phyloP scores from a whole-genome alignment of 1,284 basidiomycete genomes.

The Veloboletus limbatus region DNA sequence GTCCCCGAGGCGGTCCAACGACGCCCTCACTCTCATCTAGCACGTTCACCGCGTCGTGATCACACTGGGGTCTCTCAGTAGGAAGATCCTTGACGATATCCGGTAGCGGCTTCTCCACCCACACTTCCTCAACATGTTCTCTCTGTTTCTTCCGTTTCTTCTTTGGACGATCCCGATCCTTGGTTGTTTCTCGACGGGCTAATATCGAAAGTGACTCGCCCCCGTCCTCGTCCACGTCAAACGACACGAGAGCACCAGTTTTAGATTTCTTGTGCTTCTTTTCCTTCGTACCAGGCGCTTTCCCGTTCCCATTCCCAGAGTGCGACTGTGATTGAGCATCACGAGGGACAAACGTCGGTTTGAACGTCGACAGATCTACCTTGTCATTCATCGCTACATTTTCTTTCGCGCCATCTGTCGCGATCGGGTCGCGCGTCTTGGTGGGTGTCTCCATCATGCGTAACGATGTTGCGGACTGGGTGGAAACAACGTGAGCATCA shows the following conservation, averaged over 20 bases:
- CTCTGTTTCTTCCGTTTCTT: conserved; percentile 46
- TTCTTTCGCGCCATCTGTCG: neutral
- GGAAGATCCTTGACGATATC: conserved; percentile 22
- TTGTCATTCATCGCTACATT: conserved; percentile 25
- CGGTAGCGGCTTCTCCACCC: conserved; percentile 35
- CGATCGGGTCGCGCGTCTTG: neutral
- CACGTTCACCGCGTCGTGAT: neutral
- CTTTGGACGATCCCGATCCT: conserved; percentile 44
- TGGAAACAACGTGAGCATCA: conserved; percentile 9
- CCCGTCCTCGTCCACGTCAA: conserved; percentile 62
- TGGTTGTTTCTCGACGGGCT: conserved; percentile 29
- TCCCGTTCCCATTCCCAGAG: conserved; percentile 20
- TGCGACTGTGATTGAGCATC: conserved; percentile 37
- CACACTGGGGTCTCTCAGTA: conserved; percentile 4
- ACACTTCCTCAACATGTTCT: conserved; percentile 36
- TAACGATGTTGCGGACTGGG: conserved; percentile 6
- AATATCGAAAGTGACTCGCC: conserved; percentile 37
- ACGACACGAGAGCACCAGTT: conserved; percentile 56
- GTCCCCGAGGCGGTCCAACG: conserved; percentile 36
- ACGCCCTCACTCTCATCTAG: conserved; percentile 13
- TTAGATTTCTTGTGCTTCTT: conserved; percentile 41
- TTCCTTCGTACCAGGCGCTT: conserved; percentile 31
- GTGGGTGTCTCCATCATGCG: neutral
- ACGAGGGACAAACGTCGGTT: conserved; percentile 77
- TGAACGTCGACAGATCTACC: conserved; percentile 66